These are phyloP conservation scores for Gleditsia sinensis DNA, from an alignment of 306 rosid genomes.

Conservation along the genomic window DNA sequence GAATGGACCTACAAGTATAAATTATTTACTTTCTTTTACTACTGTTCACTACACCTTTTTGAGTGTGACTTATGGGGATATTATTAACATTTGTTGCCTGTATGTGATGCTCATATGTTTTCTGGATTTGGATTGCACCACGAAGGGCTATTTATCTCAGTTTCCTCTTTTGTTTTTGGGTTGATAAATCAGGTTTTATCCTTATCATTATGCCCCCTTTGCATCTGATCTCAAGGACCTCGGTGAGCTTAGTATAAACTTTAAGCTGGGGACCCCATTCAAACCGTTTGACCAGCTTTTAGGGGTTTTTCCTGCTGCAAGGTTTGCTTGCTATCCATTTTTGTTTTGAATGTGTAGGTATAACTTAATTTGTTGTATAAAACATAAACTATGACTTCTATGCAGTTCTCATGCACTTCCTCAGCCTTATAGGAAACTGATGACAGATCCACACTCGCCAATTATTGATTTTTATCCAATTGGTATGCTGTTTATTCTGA, in stretches of 20 bases:
- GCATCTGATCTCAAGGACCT: slow-evolving; percentile 95
- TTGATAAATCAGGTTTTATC: slow-evolving; percentile 79
- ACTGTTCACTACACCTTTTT: neutral
- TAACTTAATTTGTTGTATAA: neutral
- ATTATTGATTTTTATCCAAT: slow-evolving; percentile 86
- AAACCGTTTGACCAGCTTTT: slow-evolving; percentile 97
- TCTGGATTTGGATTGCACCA: neutral
- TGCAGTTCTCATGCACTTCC: slow-evolving; percentile 98
- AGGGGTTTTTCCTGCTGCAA: slow-evolving; percentile 98
- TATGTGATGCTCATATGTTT: neutral
- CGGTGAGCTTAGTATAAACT: slow-evolving; percentile 63
- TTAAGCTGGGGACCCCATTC: slow-evolving; percentile 78
- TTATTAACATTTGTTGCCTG: neutral
- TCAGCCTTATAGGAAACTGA: slow-evolving; percentile 76
- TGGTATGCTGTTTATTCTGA: slow-evolving; percentile 55
- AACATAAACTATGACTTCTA: slow-evolving; percentile 25
- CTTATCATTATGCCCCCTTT: slow-evolving; percentile 97
- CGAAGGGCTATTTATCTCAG: neutral
- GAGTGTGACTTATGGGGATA: neutral
- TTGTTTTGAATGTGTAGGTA: neutral
- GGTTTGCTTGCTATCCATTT: slow-evolving; percentile 46
- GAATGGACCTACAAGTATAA: neutral
- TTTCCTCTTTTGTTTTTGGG: neutral
- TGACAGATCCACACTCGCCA: slow-evolving; percentile 85
- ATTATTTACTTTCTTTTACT: neutral